Base-by-base conservation (phyloP, 225 moss, liverwort and hornwort genomes). In the Pleurozium schreberi region DNA sequence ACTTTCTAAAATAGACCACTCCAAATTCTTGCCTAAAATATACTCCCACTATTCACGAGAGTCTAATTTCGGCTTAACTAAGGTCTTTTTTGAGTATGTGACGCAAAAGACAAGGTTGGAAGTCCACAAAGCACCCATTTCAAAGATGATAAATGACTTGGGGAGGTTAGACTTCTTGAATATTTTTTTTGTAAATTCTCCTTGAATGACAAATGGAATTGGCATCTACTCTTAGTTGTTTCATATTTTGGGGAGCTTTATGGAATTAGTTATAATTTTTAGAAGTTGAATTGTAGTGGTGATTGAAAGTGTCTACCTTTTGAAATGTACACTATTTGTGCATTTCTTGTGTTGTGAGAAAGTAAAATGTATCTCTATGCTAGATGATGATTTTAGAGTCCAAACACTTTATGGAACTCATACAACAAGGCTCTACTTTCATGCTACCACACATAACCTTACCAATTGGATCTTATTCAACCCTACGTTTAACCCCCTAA, bases 271-370 rank as follows among this genome's bases (percentile, higher is more conserved):
- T 21, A 5, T 50, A 21, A 50, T 21, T 75, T 33, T 22, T 34
- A 50, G 5, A 75, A 21, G 13, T 12, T 12, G 20, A 33, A 75
- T 20, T 1, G 5, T 0, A 20, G 1, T 33, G 5, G 13, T 75
- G 20, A 33, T 1, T 34, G 21, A 2, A 21, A 75, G 3, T 0
- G 0, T 0, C 12, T 1, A 49, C 12, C 2, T 50, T 8, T 1
- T 20, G 8, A 75, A 50, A 75, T 50, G 8, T 50, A 21, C 3
- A 50, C 12, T 12, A 21, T 75, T 75, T 74, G 47, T 17, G 6
- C 17, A 28, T 73, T 73, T 9, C 2, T 3, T 0, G 0, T 45
- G 22, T 26, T 14, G 14, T 70, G 42, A 70, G 1, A 70, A 42
- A 70, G 15, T 42, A 70, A 27, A 71, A 71, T 27, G 18, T 11